These are phyloP conservation scores for Coniophora puteana DNA, from an alignment of 1,284 basidiomycete species.

Conservation along the genomic window DNA sequence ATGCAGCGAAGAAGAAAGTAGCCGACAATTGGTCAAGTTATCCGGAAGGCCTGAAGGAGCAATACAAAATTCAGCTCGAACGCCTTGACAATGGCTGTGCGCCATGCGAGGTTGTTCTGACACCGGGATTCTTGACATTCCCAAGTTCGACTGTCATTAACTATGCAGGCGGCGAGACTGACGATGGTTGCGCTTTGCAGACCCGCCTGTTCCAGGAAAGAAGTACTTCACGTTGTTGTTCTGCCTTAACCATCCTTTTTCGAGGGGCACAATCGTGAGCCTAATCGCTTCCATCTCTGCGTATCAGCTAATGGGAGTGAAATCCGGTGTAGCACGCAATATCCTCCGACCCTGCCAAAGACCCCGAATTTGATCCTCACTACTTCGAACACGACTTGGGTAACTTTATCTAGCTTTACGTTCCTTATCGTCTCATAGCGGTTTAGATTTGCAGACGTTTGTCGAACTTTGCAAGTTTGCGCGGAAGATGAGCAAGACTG, in stretches of 20 bases:
- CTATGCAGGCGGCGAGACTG: not conserved
- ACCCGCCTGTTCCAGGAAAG: constrained; percentile 26
- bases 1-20: constrained; percentile 23
- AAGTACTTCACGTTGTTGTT: constrained; percentile 29
- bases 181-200: constrained; percentile 9
- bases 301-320: not conserved
- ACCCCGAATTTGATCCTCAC: constrained; percentile 43
- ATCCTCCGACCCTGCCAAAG: constrained; percentile 33
- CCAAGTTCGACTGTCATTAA: constrained; percentile 18
- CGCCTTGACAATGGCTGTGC: constrained; percentile 22
- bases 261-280: constrained; percentile 36
- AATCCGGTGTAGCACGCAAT: constrained; percentile 30
- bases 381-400: constrained; percentile 48
- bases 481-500: constrained; percentile 35
- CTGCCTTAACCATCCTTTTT: constrained; percentile 31
- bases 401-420: constrained; percentile 18
- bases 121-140: constrained; percentile 19
- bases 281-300: not conserved
- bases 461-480: constrained; percentile 49
- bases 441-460: constrained; percentile 36
- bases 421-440: constrained; percentile 14
- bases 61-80: constrained; percentile 32
- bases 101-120: constrained; percentile 26
- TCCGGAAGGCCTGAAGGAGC: constrained; percentile 27
- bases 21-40: constrained; percentile 18